A percentile compares a stretch with the other conserved stretches of the same genome.
phyloP scores from a whole-genome alignment of 176 grass and related monocot genomes.

The Oryza officinalis region DNA sequence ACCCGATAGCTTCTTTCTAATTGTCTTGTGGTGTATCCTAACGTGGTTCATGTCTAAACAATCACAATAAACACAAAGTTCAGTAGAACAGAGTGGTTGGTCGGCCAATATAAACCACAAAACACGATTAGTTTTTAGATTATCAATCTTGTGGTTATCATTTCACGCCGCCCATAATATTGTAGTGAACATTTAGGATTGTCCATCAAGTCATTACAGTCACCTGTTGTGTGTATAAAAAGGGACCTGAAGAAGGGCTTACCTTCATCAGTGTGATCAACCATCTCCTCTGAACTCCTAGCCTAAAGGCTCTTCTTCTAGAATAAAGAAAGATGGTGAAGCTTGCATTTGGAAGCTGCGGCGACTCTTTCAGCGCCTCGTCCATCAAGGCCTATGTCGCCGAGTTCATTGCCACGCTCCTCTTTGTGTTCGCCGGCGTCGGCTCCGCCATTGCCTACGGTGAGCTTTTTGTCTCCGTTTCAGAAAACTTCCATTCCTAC shows the following conservation, averaged over 20 bases:
- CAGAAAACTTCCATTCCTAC: neutral
- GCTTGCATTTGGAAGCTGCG: constrained; percentile 66
- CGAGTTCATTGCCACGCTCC: constrained; percentile 91
- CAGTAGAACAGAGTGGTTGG: constrained; percentile 61
- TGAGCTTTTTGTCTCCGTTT: neutral
- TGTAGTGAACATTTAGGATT: constrained; percentile 39
- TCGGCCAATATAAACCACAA: constrained; percentile 58
- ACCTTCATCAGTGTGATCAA: constrained; percentile 33
- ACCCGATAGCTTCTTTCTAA: constrained; percentile 19
- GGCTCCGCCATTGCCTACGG: constrained; percentile 84
- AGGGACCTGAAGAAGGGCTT: neutral
- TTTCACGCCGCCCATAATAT: constrained; percentile 60
- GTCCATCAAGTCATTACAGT: constrained; percentile 4
- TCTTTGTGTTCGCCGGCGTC: constrained; percentile 89
- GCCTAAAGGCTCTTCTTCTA: neutral
- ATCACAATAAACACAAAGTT: constrained; percentile 24
- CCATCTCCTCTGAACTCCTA: constrained; percentile 18
- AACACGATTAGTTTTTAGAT: constrained; percentile 9
- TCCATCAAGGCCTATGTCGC: constrained; percentile 75
- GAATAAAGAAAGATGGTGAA: constrained; percentile 65
- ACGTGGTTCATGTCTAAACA: constrained; percentile 29
- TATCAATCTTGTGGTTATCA: constrained; percentile 40
- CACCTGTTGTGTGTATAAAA: constrained; percentile 54
- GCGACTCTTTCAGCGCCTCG: constrained; percentile 66
- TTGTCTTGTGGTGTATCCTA: constrained; percentile 4